These are phyloP conservation scores for Intubia oerlemansii DNA, from an alignment of 2,329 filamentous ascomycete genomes.

Conservation along the genomic window DNA sequence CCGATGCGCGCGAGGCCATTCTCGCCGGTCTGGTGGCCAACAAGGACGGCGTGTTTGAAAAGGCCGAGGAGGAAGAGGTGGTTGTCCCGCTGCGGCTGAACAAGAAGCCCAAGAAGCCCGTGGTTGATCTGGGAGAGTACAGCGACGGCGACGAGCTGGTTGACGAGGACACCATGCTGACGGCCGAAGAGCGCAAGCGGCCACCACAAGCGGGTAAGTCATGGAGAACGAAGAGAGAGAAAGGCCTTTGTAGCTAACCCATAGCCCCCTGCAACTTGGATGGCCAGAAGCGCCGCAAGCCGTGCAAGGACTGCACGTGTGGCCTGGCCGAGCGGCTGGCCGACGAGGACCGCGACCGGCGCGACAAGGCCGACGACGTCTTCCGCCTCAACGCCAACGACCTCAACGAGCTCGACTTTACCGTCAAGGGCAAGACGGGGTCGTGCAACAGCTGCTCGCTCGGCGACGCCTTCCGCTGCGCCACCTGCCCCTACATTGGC, in stretches of 20 bases:
- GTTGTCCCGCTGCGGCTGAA: constrained; percentile 46
- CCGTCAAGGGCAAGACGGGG: constrained; percentile 88
- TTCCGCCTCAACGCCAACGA: constrained; percentile 53
- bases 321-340: constrained; percentile 71
- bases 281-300: constrained; percentile 66
- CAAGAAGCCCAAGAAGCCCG: constrained; percentile 13
- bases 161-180: constrained; percentile 73
- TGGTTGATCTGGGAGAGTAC: constrained; percentile 25
- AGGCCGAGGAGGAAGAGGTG: constrained; percentile 40
- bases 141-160: constrained; percentile 65
- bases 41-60: constrained; percentile 47
- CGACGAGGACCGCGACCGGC: constrained; percentile 45
- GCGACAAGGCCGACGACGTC: constrained; percentile 23
- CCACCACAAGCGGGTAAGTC: constrained; percentile 63
- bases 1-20: constrained; percentile 56
- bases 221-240: too few relatives aligned
- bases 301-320: constrained; percentile 96
- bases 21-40: constrained; percentile 53
- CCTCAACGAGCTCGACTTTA: constrained; percentile 83
- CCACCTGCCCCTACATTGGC: constrained; percentile 62
- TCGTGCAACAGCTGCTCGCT: constrained; percentile 77
- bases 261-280: constrained; percentile 67
- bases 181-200: constrained; percentile 61
- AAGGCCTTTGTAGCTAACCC: constrained; percentile 1
- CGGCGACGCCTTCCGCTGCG: constrained; percentile 71